Base-by-base conservation (phyloP, 2,329 filamentous ascomycete genomes). In the Hypoxylon sp. region DNA sequence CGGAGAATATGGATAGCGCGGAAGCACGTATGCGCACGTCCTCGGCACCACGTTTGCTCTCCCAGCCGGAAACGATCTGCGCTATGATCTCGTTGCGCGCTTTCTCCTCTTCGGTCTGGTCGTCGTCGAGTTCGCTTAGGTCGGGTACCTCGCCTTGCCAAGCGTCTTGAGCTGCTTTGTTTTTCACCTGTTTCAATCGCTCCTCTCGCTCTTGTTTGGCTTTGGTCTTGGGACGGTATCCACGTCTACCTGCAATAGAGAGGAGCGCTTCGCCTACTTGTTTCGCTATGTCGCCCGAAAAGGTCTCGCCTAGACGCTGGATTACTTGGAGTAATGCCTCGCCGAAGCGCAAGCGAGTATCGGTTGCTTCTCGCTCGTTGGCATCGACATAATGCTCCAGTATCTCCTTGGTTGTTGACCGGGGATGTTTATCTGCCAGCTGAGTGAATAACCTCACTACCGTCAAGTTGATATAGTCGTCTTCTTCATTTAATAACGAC, bases 401-500 rank as follows among this genome's bases (percentile, higher is more conserved):
- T 0, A 93, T 79, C 71, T 92, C 90, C 21, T 82, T 83, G 2
- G 86, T 80, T 0, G 89, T 89, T 0, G 90, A 86, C 45, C 84
- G 86, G 0, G 90, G 89, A 55, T 92, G 90, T 61, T 82, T 84
- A 67, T 84, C 80, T 0, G 90, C 86, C 10, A 94, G 78, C 23
- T 88, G 85, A 0, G 86, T 85, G 64, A 92, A 87, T 1, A 90
- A 83, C 67, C 88, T 88, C 67, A 93, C 87, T 14, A 89, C 86
- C n/a, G 88, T 85, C 2, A 91, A 81, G 72, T 91, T 91, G 66
- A 93, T 89, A 74, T 90, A 94, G 61, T 92, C 90, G 61, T 93
- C 91, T 5, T 84, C 81, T 52, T 92, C 90, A 65, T 86, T 84
- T 1, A 93, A 80, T 0, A 93, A 82, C 9, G 86, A 87, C 0